Conservation (phyloP, 345 rosid genomes). For the Microcos paniculata region DNA sequence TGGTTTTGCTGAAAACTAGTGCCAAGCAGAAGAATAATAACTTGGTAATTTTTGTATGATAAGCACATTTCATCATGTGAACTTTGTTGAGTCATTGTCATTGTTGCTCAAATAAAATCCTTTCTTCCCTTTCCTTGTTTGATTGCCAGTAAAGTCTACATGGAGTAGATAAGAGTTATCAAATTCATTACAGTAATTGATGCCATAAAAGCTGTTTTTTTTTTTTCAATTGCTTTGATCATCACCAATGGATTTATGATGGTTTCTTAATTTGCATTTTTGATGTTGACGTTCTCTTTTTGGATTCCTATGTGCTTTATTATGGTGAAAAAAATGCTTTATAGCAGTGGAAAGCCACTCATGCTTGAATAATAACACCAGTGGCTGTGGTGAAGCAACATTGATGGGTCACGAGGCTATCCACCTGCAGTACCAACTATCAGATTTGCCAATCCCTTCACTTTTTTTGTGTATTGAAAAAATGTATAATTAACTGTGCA, state of each 20-base stretch:
- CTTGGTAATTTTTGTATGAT: slow-evolving; percentile 1
- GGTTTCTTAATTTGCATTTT: neutral
- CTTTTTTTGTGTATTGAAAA: neutral
- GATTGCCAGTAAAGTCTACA: neutral
- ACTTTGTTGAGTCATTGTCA: too few relatives aligned
- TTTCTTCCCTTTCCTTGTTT: too few relatives aligned
- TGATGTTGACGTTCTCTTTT: neutral
- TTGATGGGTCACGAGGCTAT: neutral
- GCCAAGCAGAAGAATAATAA: neutral
- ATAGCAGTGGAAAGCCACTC: too few relatives aligned
- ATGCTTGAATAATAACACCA: neutral
- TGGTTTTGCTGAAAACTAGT: neutral
- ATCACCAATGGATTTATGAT: neutral
- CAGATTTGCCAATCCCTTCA: neutral
- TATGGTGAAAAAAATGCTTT: neutral
- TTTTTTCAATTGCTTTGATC: neutral
- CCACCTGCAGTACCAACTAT: neutral
- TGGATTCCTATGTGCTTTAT: neutral
- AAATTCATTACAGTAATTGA: neutral
- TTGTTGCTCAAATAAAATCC: too few relatives aligned
- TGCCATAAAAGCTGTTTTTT: neutral
- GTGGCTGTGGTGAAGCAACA: neutral
- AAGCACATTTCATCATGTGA: neutral
- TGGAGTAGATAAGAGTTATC: neutral
- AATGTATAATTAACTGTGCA: neutral